Base-by-base conservation (phyloP, 495 filamentous ascomycete species). In the Xylaria flabelliformis region DNA sequence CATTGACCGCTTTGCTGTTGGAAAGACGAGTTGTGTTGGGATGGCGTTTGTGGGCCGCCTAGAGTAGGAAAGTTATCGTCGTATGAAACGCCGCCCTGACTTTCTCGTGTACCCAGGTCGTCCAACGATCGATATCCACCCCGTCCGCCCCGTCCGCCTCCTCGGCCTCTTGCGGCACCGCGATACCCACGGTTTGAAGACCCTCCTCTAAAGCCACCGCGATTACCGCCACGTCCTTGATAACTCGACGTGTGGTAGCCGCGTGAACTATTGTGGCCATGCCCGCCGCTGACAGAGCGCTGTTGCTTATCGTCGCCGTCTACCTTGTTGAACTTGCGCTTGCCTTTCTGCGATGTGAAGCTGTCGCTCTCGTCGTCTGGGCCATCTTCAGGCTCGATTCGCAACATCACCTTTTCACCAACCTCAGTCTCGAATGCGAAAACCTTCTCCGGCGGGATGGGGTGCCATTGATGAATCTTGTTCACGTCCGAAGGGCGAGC, bases 391-490 rank as follows among this genome's bases (percentile, higher is more conserved):
- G 88, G 85, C 80, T 97, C 93, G 46, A 98, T 89, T 13, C 92
- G 88, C 56, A 98, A 82, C 59, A 95, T 82, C 21, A 91, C 88
- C 81, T 97, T 97, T 82, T 98, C 94, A 12, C 92, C 94, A 2
- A 99, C 91, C 1, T 88, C 89, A 0, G 92, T 94, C 71, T 94
- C 91, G 73, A 99, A 91, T 2, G 85, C 83, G 64, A 95, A 85
- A 12, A 78, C 77, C 68, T 90, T 89, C 19, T 93, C 90, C 36
- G 88, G 82, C 4, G 91, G 83, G 12, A 97, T 84, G 2, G 91
- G 89, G 75, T 93, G 89, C 96, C 96, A 99, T 71, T 92, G 90
- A 36, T 90, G 88, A 67, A 98, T 98, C 74, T 89, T 91, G 64
- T 86, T 87, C 34, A 93, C 94, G 76, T 98, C 95, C 46, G 90